A percentile compares a stretch with the other conserved stretches of the same genome.
These are phyloP conservation scores for Schizophyllum amplum DNA, from an alignment of 1,284 basidiomycete genomes.

Conservation along the genomic window DNA sequence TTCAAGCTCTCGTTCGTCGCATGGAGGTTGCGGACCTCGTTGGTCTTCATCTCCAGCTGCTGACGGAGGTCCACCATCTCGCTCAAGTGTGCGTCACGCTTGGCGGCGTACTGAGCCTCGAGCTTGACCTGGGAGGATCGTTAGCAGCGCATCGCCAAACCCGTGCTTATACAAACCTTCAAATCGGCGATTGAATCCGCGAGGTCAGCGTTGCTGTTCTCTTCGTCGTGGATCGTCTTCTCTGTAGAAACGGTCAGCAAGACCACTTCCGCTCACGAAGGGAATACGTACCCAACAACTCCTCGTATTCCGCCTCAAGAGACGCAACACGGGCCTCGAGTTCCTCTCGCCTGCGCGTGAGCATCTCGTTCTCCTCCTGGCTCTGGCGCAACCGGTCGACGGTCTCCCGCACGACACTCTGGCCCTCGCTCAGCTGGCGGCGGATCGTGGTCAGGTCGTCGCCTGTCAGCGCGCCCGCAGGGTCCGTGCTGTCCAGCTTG, in stretches of 20 bases:
- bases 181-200: constrained; percentile 83
- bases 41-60: constrained; percentile 81
- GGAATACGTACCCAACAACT: constrained; percentile 68
- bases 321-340: constrained; percentile 76
- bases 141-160: neutral
- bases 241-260: constrained; percentile 34
- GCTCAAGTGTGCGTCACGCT: constrained; percentile 81
- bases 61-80: constrained; percentile 90
- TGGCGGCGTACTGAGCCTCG: constrained; percentile 88
- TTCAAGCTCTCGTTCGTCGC: constrained; percentile 89
- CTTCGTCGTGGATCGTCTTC: constrained; percentile 80
- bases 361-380: constrained; percentile 89
- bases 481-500: constrained; percentile 76
- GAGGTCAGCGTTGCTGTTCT: constrained; percentile 71
- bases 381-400: constrained; percentile 84
- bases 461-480: constrained; percentile 51
- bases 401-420: constrained; percentile 80
- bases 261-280: neutral
- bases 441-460: constrained; percentile 80
- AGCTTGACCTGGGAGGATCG: constrained; percentile 68
- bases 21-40: constrained; percentile 82
- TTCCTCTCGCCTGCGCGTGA: constrained; percentile 79
- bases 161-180: constrained; percentile 51
- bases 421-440: constrained; percentile 85
- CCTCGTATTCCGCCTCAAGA: constrained; percentile 93